Conservation (phyloP, 2,329 filamentous ascomycete species). For the Cordyceps cateniannulata region DNA sequence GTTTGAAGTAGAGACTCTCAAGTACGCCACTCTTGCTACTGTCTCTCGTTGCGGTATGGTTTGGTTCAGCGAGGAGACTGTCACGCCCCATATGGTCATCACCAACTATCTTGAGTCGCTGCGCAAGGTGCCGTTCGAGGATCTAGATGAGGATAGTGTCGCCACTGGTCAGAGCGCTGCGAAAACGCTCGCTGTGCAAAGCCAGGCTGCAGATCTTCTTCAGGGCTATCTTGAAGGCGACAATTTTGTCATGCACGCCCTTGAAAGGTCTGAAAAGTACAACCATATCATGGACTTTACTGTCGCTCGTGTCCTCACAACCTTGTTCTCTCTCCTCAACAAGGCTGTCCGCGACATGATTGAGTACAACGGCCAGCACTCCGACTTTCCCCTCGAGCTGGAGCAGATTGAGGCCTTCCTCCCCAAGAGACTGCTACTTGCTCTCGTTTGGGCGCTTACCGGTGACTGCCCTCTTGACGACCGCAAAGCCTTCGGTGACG, state of each 20-base stretch:
- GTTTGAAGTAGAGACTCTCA: conserved; percentile 98
- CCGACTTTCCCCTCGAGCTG: conserved; percentile 85
- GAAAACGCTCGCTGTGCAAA: conserved; percentile 73
- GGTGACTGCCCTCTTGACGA: conserved; percentile 88
- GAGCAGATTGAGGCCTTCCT: conserved; percentile 87
- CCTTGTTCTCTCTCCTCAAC: conserved; percentile 90
- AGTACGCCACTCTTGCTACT: conserved; percentile 96
- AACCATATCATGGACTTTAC: conserved; percentile 99
- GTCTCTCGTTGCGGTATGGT: conserved; percentile 99
- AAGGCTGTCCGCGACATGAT: conserved; percentile 88
- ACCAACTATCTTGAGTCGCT: conserved; percentile 83
- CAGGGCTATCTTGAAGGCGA: conserved; percentile 69
- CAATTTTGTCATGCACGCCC: conserved; percentile 70
- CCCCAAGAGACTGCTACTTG: conserved; percentile 88
- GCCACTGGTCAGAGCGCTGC: conserved; percentile 68
- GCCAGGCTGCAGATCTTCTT: conserved; percentile 72
- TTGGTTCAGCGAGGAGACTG: conserved; percentile 98
- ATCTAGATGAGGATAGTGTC: conserved; percentile 87
- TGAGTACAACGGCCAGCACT: conserved; percentile 91
- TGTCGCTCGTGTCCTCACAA: conserved; percentile 80
- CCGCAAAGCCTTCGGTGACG: conserved; percentile 84
- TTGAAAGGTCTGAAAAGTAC: conserved; percentile 70
- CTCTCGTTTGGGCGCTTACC: conserved; percentile 90
- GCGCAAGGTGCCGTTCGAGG: conserved; percentile 79
- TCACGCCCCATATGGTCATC: conserved; percentile 88